Percentiles rank a stretch among this genome's conserved stretches.
Conservation (phyloP, 2,329 filamentous ascomycete genomes). For the Diaporthe longicolla region DNA sequence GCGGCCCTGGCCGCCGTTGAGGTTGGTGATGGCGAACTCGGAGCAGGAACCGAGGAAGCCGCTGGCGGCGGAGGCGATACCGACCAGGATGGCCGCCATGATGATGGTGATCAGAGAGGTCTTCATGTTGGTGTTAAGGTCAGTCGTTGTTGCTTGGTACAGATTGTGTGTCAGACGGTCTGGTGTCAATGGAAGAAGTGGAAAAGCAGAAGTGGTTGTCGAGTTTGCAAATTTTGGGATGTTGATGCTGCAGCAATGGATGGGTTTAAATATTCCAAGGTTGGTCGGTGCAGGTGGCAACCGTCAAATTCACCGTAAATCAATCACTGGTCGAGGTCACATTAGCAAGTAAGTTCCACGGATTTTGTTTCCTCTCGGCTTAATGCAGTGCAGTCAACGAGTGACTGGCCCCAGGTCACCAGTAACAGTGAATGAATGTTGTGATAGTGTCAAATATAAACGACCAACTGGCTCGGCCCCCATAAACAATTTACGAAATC, state of each 20-base stretch:
- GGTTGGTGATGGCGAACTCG: not conserved
- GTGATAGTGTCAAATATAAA: too few species aligned
- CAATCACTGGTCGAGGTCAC: not conserved
- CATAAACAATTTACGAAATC: too few species aligned
- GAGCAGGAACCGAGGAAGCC: constrained; percentile 3
- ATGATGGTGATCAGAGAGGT: not conserved
- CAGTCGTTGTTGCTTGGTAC: not conserved
- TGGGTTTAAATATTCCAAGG: not conserved
- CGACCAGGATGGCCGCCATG: not conserved
- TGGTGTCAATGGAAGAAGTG: not conserved
- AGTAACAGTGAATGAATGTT: not conserved
- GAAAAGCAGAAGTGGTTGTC: not conserved
- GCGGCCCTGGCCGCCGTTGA: not conserved
- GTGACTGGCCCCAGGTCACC: not conserved
- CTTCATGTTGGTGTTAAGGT: not conserved
- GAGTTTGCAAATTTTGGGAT: not conserved
- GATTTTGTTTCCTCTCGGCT: not conserved
- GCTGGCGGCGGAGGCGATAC: not conserved
- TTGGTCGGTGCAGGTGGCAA: not conserved
- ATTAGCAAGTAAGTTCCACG: not conserved
- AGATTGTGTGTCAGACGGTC: not conserved
- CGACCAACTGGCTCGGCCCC: too few species aligned
- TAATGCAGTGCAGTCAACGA: not conserved
- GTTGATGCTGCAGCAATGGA: not conserved
- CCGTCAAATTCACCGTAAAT: not conserved